Conservation (phyloP, 2,329 filamentous ascomycete species). For the Cadophora gregata region DNA sequence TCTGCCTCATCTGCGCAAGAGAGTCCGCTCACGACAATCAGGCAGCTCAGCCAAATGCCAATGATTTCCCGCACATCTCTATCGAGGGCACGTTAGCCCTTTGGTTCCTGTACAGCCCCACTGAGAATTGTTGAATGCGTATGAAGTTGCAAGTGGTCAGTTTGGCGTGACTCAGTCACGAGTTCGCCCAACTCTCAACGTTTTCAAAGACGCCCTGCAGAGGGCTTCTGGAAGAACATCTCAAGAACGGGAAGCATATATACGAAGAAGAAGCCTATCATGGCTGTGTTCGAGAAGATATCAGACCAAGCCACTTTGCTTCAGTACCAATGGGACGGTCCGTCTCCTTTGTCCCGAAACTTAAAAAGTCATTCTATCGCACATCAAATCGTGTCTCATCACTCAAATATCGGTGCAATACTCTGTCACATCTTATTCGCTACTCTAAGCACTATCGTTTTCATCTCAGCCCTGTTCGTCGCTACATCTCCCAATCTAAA, state of each 20-base stretch:
- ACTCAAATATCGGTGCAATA: neutral
- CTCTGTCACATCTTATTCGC: too few species aligned
- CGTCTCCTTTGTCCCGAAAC: neutral
- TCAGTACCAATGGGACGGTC: neutral
- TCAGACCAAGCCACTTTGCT: neutral
- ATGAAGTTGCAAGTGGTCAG: neutral
- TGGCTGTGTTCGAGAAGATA: neutral
- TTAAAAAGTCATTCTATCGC: neutral
- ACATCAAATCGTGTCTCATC: neutral
- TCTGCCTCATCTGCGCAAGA: too few species aligned
- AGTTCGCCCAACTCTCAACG: neutral
- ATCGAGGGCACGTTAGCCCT: neutral
- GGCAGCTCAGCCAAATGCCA: too few species aligned
- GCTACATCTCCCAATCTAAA: neutral
- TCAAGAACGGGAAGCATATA: neutral
- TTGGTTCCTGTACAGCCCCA: neutral
- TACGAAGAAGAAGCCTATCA: neutral
- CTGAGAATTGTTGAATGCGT: neutral
- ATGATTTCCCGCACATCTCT: too few species aligned
- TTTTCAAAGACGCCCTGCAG: neutral
- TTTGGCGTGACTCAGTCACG: neutral
- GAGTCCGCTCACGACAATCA: too few species aligned
- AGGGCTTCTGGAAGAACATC: neutral
- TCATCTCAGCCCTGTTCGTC: too few species aligned
- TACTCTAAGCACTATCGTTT: too few species aligned